Evolutionary conservation across 2,329 filamentous ascomycete species (phyloP).

Genomic region (Aureobasidium sp.): DNA sequence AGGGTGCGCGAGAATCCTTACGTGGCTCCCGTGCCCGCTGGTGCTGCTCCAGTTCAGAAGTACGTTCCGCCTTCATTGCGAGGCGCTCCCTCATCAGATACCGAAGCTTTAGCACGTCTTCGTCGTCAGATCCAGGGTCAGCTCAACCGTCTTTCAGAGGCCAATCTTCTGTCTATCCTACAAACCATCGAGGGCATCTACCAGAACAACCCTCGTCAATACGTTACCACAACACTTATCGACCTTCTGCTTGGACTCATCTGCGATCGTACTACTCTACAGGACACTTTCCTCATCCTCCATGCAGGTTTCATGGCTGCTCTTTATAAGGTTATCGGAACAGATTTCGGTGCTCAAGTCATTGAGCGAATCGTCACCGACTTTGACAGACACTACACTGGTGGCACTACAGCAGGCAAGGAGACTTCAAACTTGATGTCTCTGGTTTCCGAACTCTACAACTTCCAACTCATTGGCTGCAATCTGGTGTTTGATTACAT

Average conservation of each 20-base stretch:
- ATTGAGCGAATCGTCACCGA: slow-evolving; percentile 70
- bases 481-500: slow-evolving; percentile 88
- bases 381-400: slow-evolving; percentile 57
- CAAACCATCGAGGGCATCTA: slow-evolving; percentile 79
- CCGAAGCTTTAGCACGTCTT: slow-evolving; percentile 61
- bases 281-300: slow-evolving; percentile 85
- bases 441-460: slow-evolving; percentile 80
- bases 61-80: slow-evolving; percentile 86
- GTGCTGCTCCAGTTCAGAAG: slow-evolving; percentile 48
- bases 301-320: slow-evolving; percentile 85
- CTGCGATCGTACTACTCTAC: slow-evolving; percentile 67
- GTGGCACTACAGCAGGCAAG: slow-evolving; percentile 52
- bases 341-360: slow-evolving; percentile 82
- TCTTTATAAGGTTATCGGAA: slow-evolving; percentile 78
- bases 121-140: slow-evolving; percentile 78
- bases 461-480: slow-evolving; percentile 78
- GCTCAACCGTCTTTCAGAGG: slow-evolving; percentile 87
- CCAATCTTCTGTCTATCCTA: slow-evolving; percentile 79
- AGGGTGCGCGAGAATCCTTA: slow-evolving; percentile 78
- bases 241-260: slow-evolving; percentile 73
- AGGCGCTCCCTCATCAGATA: slow-evolving; percentile 54
- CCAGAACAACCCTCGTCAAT: slow-evolving; percentile 73
- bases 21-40: slow-evolving; percentile 56
- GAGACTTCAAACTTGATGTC: slow-evolving; percentile 70
- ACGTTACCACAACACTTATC: slow-evolving; percentile 74